Evolutionary conservation across 2,329 filamentous ascomycete species (phyloP).

Genomic region (Curvularia sp.): DNA sequence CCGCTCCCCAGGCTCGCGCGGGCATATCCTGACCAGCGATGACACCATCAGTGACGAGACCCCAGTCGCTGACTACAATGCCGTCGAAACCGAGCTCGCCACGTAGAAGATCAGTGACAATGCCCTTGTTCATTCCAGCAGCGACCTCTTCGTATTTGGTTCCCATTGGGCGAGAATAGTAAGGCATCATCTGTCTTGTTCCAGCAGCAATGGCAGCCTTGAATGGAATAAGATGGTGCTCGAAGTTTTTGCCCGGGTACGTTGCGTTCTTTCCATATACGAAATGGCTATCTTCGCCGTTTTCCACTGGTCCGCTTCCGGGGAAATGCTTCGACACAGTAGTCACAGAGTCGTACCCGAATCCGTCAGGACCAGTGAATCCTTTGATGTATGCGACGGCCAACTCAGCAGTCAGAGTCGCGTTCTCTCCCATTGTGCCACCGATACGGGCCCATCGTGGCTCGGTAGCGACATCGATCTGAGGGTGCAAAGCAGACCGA

Average conservation of each 20-base stretch:
- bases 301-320: conserved; percentile 58
- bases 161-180: conserved; percentile 59
- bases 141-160: conserved; percentile 58
- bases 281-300: conserved; percentile 63
- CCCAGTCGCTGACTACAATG: conserved; percentile 63
- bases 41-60: conserved; percentile 57
- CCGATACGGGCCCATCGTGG: conserved; percentile 59
- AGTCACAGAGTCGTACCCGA: conserved; percentile 56
- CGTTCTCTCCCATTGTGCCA: conserved; percentile 60
- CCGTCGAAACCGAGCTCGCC: conserved; percentile 60
- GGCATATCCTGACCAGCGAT: conserved; percentile 57
- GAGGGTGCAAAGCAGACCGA: conserved; percentile 58
- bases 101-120: conserved; percentile 60
- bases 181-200: conserved; percentile 62
- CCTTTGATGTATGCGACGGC: conserved; percentile 58
- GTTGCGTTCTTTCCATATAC: conserved; percentile 60
- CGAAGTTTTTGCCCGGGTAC: conserved; percentile 61
- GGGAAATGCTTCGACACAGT: conserved; percentile 64
- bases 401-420: conserved; percentile 49
- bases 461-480: conserved; percentile 61
- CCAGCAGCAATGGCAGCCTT: conserved; percentile 60
- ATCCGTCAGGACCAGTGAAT: conserved; percentile 54
- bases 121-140: conserved; percentile 61
- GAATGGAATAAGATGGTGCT: conserved; percentile 61
- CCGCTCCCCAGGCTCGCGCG: conserved; percentile 60